These are phyloP conservation scores for Tephrocybe sp. DNA, from an alignment of 768 basidiomycete species.

Conservation along the genomic window DNA sequence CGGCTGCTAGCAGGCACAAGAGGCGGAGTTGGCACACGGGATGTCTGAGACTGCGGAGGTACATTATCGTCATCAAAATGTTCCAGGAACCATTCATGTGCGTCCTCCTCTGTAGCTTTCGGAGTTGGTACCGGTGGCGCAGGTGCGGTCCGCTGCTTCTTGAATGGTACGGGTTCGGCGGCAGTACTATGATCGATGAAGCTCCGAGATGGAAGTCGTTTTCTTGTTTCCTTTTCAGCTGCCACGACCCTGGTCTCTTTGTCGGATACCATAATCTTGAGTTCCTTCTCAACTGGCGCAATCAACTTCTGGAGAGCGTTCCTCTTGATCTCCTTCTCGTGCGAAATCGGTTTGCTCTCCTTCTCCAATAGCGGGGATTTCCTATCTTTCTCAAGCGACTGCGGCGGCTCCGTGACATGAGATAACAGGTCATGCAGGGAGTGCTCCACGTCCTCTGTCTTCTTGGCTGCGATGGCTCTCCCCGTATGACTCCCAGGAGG, in stretches of 20 bases:
- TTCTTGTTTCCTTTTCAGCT: conserved; percentile 13
- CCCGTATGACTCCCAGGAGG: conserved; percentile 51
- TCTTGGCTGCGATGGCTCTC: conserved; percentile 45
- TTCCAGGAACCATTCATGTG: conserved; percentile 62
- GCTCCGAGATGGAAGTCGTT: conserved; percentile 15
- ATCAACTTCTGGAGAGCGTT: not conserved
- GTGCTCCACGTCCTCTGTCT: conserved; percentile 34
- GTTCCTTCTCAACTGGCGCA: not conserved
- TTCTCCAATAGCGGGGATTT: not conserved
- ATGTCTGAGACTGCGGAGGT: conserved; percentile 13
- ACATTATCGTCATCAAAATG: conserved; percentile 43
- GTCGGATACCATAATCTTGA: not conserved
- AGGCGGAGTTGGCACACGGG: conserved; percentile 27
- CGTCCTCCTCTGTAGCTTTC: conserved; percentile 44
- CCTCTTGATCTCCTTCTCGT: not conserved
- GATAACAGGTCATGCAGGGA: conserved; percentile 14
- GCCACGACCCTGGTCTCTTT: not conserved
- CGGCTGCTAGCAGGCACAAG: conserved; percentile 10
- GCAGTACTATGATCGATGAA: not conserved
- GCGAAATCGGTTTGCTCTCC: not conserved
- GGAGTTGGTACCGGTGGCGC: conserved; percentile 8
- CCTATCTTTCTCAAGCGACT: not conserved
- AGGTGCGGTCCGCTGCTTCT: conserved; percentile 12
- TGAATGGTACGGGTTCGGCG: not conserved
- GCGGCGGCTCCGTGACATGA: conserved; percentile 13